phyloP scores from a whole-genome alignment of 352 stramenopile species.

The Lagenidium giganteum region DNA sequence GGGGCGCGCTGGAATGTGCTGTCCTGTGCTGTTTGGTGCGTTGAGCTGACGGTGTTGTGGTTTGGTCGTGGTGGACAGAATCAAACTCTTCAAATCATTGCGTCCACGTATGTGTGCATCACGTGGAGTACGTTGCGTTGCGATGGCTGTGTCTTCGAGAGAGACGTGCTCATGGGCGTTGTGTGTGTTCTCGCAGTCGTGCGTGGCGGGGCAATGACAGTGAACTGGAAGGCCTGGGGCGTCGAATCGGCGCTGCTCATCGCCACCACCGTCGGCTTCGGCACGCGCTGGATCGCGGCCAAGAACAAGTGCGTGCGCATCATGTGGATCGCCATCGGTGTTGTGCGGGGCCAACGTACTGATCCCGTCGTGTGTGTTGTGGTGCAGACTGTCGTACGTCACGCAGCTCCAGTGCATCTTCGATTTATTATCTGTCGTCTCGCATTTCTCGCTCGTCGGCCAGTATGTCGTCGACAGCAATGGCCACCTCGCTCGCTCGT shows the following conservation, averaged over 20 bases:
- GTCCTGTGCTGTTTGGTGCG: background rate
- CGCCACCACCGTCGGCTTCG: slow-evolving; percentile 63
- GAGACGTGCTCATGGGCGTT: slow-evolving; percentile 6
- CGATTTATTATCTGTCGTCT: slow-evolving; percentile 77
- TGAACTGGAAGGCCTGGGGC: slow-evolving; percentile 79
- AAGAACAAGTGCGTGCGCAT: slow-evolving; percentile 80
- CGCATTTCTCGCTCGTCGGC: slow-evolving; percentile 76
- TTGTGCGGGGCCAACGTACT: too few species aligned
- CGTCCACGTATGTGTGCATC: slow-evolving; percentile 75
- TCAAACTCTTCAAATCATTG: slow-evolving; percentile 72
- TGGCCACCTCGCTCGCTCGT: slow-evolving; percentile 57
- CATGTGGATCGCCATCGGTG: too few species aligned
- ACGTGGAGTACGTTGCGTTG: slow-evolving; percentile 64
- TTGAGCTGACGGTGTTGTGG: slow-evolving; percentile 1
- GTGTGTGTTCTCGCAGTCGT: slow-evolving; percentile 36
- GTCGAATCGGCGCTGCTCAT: slow-evolving; percentile 77
- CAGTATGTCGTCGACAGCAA: slow-evolving; percentile 43
- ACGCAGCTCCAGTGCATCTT: slow-evolving; percentile 70
- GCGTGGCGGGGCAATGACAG: slow-evolving; percentile 48
- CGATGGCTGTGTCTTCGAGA: too few species aligned
- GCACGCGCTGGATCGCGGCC: slow-evolving; percentile 65
- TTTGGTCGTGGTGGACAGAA: slow-evolving; percentile 31
- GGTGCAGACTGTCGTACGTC: slow-evolving; percentile 45
- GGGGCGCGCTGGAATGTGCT: too few species aligned
- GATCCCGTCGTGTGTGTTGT: background rate